A percentile compares a stretch with the other conserved stretches of the same genome.
Conservation (phyloP, 1,284 basidiomycete genomes). For the Ustanciosporium gigantosporum region DNA sequence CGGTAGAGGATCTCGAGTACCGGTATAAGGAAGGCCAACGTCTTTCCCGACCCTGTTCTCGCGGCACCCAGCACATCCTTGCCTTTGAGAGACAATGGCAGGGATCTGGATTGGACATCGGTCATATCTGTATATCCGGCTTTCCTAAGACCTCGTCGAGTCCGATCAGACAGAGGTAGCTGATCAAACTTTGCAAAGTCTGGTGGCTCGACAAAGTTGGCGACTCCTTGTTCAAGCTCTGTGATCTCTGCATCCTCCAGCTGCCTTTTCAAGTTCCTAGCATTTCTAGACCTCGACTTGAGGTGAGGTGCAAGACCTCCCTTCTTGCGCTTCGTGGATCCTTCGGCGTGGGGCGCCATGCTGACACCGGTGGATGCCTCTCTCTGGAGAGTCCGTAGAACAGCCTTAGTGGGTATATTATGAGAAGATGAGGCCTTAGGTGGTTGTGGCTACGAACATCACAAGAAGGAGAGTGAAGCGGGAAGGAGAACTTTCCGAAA, state of each 20-base stretch:
- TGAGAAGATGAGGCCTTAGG: no score
- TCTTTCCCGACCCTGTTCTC: slow-evolving; percentile 80
- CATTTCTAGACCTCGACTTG: slow-evolving; percentile 41
- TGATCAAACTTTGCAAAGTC: slow-evolving; percentile 38
- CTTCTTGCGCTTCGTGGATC: slow-evolving; percentile 33
- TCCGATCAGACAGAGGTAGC: slow-evolving; percentile 51
- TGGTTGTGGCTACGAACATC: no score
- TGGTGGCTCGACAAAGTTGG: slow-evolving; percentile 19
- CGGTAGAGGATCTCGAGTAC: slow-evolving; percentile 75
- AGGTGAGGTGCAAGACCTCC: slow-evolving; percentile 20
- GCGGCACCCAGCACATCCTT: slow-evolving; percentile 72
- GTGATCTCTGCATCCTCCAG: slow-evolving; percentile 47
- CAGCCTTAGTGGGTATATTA: no score
- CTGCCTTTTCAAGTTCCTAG: slow-evolving; percentile 47
- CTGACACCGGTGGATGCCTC: no score
- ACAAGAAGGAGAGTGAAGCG: no score
- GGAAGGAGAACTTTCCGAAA: no score
- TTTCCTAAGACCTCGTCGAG: slow-evolving; percentile 49
- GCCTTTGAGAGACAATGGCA: slow-evolving; percentile 50
- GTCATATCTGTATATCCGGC: slow-evolving; percentile 57
- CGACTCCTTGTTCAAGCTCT: slow-evolving; percentile 33
- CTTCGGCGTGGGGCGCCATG: slow-evolving; percentile 29
- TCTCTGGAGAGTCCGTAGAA: neutral
- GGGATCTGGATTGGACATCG: slow-evolving; percentile 51
- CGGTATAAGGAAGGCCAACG: slow-evolving; percentile 78